Conservation (phyloP, 2,329 filamentous ascomycete genomes). For the Fusarium sublunatum region DNA sequence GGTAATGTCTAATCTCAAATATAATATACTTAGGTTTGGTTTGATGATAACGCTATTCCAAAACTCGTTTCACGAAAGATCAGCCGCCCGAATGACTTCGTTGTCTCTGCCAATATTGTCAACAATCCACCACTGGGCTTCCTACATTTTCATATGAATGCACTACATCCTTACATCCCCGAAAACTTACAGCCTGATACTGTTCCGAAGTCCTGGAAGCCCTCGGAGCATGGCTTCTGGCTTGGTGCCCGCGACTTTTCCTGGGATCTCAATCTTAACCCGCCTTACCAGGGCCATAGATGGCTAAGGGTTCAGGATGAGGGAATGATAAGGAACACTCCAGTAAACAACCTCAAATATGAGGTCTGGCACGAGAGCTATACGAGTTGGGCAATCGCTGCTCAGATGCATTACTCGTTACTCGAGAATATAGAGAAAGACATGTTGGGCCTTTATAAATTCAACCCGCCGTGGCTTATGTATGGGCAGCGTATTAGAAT, state of each 20-base stretch:
- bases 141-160: slow-evolving; percentile 36
- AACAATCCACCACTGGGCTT: slow-evolving; percentile 39
- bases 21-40: slow-evolving; percentile 37
- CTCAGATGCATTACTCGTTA: slow-evolving; percentile 37
- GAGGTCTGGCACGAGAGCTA: slow-evolving; percentile 34
- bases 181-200: slow-evolving; percentile 11
- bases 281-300: slow-evolving; percentile 5
- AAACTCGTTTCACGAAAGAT: slow-evolving; percentile 28
- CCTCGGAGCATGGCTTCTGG: slow-evolving; percentile 27
- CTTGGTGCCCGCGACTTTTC: slow-evolving; percentile 16
- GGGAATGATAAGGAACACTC: slow-evolving; percentile 23
- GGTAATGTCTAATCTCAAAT: too few species aligned
- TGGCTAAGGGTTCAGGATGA: slow-evolving; percentile 32
- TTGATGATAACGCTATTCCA: slow-evolving; percentile 33
- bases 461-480: slow-evolving; percentile 34
- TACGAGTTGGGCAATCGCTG: slow-evolving; percentile 31
- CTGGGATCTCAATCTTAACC: slow-evolving; percentile 14
- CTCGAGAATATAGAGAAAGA: slow-evolving; percentile 38
- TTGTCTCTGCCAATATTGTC: slow-evolving; percentile 37
- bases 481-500: slow-evolving; percentile 32
- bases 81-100: slow-evolving; percentile 25
- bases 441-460: slow-evolving; percentile 30
- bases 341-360: slow-evolving; percentile 24
- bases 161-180: slow-evolving; percentile 34
- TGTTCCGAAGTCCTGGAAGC: slow-evolving; percentile 23